Base-by-base conservation (phyloP, 2,329 filamentous ascomycete species). In the Fusarium redolens region DNA sequence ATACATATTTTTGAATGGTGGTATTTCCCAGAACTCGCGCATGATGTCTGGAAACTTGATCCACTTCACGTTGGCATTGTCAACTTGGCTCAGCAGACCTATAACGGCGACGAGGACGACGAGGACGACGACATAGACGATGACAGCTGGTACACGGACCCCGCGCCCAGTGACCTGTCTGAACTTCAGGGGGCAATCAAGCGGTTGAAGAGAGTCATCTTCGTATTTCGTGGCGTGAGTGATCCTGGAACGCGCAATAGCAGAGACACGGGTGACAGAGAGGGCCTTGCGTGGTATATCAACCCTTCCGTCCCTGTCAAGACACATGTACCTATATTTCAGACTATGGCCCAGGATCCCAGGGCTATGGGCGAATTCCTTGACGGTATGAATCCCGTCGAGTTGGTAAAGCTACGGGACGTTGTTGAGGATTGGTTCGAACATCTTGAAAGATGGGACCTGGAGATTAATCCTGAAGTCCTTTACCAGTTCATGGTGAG, bases 361-460 rank as follows among this genome's bases (percentile, higher is more conserved):
- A 52, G 33, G 33, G 18, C 22, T 7, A 18, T 52, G n/a, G 30
- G n/a, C 0, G 11, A 51, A n/a, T 33, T 51, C 22, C 30, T 51
- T 11, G n/a, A 18, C 1, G 47, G 11, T 3, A n/a, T 51, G 8
- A 12, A 33, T 22, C 4, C 7, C 15, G 0, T 0, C 8, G 18
- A 52, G 20, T 6, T 38, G 0, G 2, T 8, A 3, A 28, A 0
- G 2, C 2, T 51, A 7, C 4, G 8, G 18, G 5, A 1, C 8
- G 5, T 18, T 4, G 50, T 3, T 25, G 1, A 11, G 6, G 33
- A 28, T 8, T 52, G 22, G 33, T 52, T 37, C 3, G 1, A n/a
- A 1, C 22, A 28, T 28, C 33, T 52, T n/a, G 17, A 38, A n/a
- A 13, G 28, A 37, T 52, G 50, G 50, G 50, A 18, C 11, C 20